Base-by-base conservation (phyloP, 441 rosid species). In the Erysimum pusillum region DNA sequence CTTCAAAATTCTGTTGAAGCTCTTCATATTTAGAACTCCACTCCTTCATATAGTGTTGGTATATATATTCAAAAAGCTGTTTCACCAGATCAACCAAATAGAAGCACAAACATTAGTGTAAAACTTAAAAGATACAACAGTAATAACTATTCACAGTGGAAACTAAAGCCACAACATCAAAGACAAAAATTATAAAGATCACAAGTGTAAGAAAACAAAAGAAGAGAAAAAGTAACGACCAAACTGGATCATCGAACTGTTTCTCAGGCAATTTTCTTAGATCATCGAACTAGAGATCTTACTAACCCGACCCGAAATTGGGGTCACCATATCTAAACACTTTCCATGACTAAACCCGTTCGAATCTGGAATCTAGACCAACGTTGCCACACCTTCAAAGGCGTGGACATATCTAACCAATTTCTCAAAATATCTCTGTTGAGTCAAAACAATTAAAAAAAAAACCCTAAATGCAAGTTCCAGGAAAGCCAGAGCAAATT, bases 31-130 rank as follows among this genome's bases (percentile, higher is more conserved):
- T n/a, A n/a, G n/a, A n/a, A n/a, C n/a, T n/a, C n/a, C n/a, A n/a
- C n/a, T n/a, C n/a, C n/a, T n/a, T n/a, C n/a, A n/a, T n/a, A n/a
- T n/a, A n/a, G 80, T 93, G 93, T 66, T 95, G 99, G 76, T 95
- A n/a, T n/a, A n/a, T n/a, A n/a, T n/a, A 95, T 28, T 93, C 97
- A 48, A 89, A 91, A 56, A 96, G 95, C 31, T 28, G 31, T 28
- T 28, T 28, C 31, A 28, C 31, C 31, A 28, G 31, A 28, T 28
- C 31, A 28, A 28, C 31, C 31, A 28, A 28, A 28, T 28, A 28
- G 31, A 28, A 28, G 31, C 31, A 28, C 4, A 28, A 28, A 28
- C 31, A 28, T 28, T 28, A 28, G 31, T 25, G 28, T 25, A 25
- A 25, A 25, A 25, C 28, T 1, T 25, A 25, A 25, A 25, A 25